A percentile compares a stretch with the other conserved stretches of the same genome.
Conservation (phyloP, 2,329 filamentous ascomycete species). For the Hymenoscyphus salicellus region DNA sequence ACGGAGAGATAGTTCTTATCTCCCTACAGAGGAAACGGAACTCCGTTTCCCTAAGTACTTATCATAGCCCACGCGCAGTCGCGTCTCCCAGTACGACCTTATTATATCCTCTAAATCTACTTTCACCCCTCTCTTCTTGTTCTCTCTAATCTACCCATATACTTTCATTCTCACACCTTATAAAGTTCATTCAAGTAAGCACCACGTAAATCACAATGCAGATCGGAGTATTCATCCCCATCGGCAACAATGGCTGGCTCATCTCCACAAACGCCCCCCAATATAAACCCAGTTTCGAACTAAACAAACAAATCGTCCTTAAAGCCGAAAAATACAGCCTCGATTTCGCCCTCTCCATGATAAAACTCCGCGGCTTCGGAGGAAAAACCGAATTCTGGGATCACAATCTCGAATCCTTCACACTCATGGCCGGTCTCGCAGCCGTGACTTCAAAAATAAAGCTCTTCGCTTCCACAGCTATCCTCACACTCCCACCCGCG, state of each 20-base stretch:
- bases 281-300: conserved; percentile 36
- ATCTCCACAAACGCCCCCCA: conserved; percentile 36
- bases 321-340: conserved; percentile 35
- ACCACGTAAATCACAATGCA: conserved; percentile 16
- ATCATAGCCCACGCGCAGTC: not conserved
- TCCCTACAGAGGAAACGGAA: not conserved
- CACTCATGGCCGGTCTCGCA: conserved; percentile 36
- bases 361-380: conserved; percentile 36
- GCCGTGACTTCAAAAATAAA: conserved; percentile 38
- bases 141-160: not conserved
- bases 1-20: not conserved
- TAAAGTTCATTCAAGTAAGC: no score
- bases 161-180: not conserved
- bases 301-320: conserved; percentile 35
- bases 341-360: conserved; percentile 37
- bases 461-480: conserved; percentile 35
- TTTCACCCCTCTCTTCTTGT: not conserved
- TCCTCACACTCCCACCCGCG: conserved; percentile 35
- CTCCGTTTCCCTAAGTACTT: not conserved
- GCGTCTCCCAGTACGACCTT: not conserved
- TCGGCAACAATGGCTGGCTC: conserved; percentile 38
- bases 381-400: conserved; percentile 38
- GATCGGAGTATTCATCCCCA: conserved; percentile 26
- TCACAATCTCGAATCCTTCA: conserved; percentile 38
- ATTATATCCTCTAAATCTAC: not conserved